phyloP scores from a whole-genome alignment of 352 stramenopile genomes.

The Phytophthora brassicae region DNA sequence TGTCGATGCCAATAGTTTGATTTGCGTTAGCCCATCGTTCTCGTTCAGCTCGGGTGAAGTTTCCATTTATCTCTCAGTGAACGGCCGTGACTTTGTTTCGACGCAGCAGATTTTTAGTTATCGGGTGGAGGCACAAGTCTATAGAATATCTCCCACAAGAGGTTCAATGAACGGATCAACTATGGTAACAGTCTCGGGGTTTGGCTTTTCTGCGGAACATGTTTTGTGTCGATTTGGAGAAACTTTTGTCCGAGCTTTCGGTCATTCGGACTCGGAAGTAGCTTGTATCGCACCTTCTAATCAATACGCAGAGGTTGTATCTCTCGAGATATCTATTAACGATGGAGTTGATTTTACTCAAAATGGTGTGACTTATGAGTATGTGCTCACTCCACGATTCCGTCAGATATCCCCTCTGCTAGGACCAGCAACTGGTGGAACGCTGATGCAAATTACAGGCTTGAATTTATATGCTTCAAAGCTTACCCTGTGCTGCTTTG shows the following conservation, averaged over 20 bases:
- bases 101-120: conserved; percentile 59
- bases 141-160: conserved; percentile 43
- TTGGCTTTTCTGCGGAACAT: conserved; percentile 32
- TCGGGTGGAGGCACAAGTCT: conserved; percentile 36
- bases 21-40: conserved; percentile 45
- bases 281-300: conserved; percentile 45
- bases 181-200: conserved; percentile 47
- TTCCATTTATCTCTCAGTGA: conserved; percentile 61
- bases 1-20: conserved; percentile 26
- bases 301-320: conserved; percentile 34
- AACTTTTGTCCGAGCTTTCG: conserved; percentile 35
- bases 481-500: conserved; percentile 67
- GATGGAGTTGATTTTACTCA: conserved; percentile 87
- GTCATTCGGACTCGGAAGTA: conserved; percentile 40
- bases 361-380: conserved; percentile 65
- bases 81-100: conserved; percentile 69
- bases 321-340: conserved; percentile 84
- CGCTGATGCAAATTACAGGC: conserved; percentile 53
- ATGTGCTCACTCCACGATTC: conserved; percentile 51
- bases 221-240: conserved; percentile 60
- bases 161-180: conserved; percentile 60
- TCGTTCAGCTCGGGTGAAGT: conserved; percentile 20
- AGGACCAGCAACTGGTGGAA: conserved; percentile 54
- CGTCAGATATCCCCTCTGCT: conserved; percentile 43
- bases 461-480: conserved; percentile 61